These are phyloP conservation scores for Excoecaria cochinchinensis DNA, from an alignment of 345 rosid species.

Conservation along the genomic window DNA sequence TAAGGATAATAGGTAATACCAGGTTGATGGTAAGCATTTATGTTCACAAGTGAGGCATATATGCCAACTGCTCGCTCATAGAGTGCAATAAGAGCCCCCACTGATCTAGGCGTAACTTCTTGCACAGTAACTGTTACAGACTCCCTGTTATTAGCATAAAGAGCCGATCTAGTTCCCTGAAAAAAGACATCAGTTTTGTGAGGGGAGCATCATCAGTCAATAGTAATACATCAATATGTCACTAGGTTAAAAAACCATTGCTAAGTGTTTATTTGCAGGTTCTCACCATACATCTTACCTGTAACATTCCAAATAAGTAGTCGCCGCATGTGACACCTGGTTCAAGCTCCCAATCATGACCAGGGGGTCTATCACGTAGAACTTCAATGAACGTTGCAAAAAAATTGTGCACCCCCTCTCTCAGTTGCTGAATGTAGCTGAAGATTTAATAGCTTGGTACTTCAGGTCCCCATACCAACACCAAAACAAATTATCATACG, in stretches of 20 bases:
- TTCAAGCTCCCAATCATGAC: slow-evolving; percentile 99
- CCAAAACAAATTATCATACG: slow-evolving; percentile 1
- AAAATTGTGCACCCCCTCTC: slow-evolving; percentile 98
- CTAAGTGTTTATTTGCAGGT: neutral
- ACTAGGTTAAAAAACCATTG: neutral
- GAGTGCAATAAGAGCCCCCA: slow-evolving; percentile 86
- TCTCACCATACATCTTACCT: slow-evolving; percentile 46
- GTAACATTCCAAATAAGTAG: slow-evolving; percentile 96
- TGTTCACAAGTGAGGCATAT: slow-evolving; percentile 78
- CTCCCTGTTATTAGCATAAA: slow-evolving; percentile 84
- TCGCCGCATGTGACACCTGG: slow-evolving; percentile 99
- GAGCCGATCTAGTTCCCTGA: slow-evolving; percentile 97
- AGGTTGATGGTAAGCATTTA: slow-evolving; percentile 97
- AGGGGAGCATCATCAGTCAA: neutral
- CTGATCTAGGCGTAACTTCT: slow-evolving; percentile 91
- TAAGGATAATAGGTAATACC: slow-evolving; percentile 46
- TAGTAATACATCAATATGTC: neutral
- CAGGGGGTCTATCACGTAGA: slow-evolving; percentile 92
- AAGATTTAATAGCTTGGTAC: slow-evolving; percentile 8
- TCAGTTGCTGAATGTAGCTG: slow-evolving; percentile 96
- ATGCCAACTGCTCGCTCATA: slow-evolving; percentile 98
- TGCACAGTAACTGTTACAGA: slow-evolving; percentile 84
- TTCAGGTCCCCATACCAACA: neutral
- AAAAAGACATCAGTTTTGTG: slow-evolving; percentile 23
- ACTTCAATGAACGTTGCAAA: slow-evolving; percentile 97